Conservation (phyloP, 2,329 filamentous ascomycete genomes). For the Pyrenochaeta sp. region DNA sequence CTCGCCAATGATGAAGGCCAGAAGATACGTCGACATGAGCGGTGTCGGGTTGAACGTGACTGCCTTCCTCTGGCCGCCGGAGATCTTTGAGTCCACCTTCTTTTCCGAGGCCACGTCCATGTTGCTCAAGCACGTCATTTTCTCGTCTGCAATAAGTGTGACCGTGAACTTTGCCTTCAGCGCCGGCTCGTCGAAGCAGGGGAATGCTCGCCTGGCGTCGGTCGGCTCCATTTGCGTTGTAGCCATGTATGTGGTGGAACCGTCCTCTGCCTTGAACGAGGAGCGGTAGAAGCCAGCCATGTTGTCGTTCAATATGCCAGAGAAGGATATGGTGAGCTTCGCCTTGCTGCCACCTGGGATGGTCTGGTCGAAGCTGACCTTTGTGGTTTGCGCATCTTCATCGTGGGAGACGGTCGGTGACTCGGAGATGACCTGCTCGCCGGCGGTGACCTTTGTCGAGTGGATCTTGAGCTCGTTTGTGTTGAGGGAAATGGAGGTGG, state of each 20-base stretch:
- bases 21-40: slow-evolving; percentile 93
- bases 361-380: slow-evolving; percentile 77
- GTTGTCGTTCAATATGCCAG: slow-evolving; percentile 84
- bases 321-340: slow-evolving; percentile 79
- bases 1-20: slow-evolving; percentile 93
- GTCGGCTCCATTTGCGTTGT: slow-evolving; percentile 97
- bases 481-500: slow-evolving; percentile 86
- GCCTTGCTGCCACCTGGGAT: slow-evolving; percentile 80
- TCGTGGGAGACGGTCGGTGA: slow-evolving; percentile 76
- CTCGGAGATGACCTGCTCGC: slow-evolving; percentile 66
- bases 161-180: slow-evolving; percentile 93
- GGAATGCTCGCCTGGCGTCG: slow-evolving; percentile 90
- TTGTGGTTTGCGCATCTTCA: slow-evolving; percentile 81
- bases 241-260: slow-evolving; percentile 81
- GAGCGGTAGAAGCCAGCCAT: slow-evolving; percentile 98
- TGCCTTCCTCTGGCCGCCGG: slow-evolving; percentile 75
- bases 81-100: slow-evolving; percentile 71
- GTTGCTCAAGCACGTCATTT: slow-evolving; percentile 92
- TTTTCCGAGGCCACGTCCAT: slow-evolving; percentile 91
- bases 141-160: slow-evolving; percentile 88
- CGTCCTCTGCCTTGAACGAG: slow-evolving; percentile 85
- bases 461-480: slow-evolving; percentile 86
- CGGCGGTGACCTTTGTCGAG: slow-evolving; percentile 71
- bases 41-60: slow-evolving; percentile 94
- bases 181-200: slow-evolving; percentile 95